These are phyloP conservation scores for Trichoderma atrobrunneum DNA, from an alignment of 2,329 filamentous ascomycete genomes.

Conservation along the genomic window DNA sequence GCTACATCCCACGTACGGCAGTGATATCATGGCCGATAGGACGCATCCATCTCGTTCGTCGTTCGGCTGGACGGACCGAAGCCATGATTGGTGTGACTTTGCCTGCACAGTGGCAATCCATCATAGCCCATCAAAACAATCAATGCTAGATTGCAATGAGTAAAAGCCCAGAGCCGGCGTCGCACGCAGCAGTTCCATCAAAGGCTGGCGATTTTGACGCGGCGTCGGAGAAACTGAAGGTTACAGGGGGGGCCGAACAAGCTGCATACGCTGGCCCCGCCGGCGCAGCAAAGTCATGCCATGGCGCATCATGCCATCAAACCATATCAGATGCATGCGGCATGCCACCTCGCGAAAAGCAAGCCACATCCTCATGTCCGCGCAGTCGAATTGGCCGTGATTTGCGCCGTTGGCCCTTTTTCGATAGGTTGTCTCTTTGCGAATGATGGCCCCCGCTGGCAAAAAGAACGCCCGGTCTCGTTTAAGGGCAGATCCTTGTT, in stretches of 20 bases:
- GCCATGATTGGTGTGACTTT: background rate
- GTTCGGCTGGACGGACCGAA: background rate
- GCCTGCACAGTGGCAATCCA: background rate
- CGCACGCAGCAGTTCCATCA: background rate
- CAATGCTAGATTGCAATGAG: background rate
- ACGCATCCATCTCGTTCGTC: background rate
- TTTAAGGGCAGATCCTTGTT: background rate
- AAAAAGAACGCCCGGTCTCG: background rate
- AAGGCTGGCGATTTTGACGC: background rate
- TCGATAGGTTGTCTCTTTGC: background rate
- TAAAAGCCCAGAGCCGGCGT: no score
- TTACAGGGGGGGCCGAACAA: background rate
- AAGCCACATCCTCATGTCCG: slow-evolving; percentile 6
- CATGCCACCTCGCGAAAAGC: slow-evolving; percentile 1
- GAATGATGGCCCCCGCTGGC: background rate
- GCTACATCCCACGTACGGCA: background rate
- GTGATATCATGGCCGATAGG: slow-evolving; percentile 5
- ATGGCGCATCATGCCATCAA: background rate
- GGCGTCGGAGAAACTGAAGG: background rate
- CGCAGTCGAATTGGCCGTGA: background rate
- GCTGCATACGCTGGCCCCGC: background rate
- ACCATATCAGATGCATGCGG: background rate
- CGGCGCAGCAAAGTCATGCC: background rate
- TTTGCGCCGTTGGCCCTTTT: background rate
- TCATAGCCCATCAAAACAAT: background rate